Evolutionary conservation across 2,329 filamentous ascomycete species (phyloP).

Genomic region (Sporothrix mexicana): DNA sequence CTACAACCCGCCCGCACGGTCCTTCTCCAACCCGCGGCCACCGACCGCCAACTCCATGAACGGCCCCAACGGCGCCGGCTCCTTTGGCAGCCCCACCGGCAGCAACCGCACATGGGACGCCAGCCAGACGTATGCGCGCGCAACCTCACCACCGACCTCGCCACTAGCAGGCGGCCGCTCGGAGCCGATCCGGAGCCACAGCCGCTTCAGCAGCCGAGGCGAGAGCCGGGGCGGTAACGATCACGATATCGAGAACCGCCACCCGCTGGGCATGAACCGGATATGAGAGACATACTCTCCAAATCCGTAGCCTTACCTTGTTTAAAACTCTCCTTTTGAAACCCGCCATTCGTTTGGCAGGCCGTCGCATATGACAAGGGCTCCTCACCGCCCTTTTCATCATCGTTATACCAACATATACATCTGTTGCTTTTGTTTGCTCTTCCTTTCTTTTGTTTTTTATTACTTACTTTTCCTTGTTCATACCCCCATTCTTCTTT

Average conservation of each 20-base stretch:
- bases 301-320: not conserved
- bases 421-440: not conserved
- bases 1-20: constrained; percentile 61
- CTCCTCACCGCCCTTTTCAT: not conserved
- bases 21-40: constrained; percentile 62
- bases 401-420: not conserved
- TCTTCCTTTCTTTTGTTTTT: constrained; percentile 10
- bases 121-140: constrained; percentile 48
- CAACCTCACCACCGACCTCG: constrained; percentile 30
- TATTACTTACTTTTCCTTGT: not conserved
- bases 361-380: not conserved
- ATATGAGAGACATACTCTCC: constrained; percentile 45
- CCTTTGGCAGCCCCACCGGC: constrained; percentile 29
- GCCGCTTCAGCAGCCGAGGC: constrained; percentile 34
- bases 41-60: constrained; percentile 42
- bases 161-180: constrained; percentile 21
- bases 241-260: constrained; percentile 51
- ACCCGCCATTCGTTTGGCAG: not conserved
- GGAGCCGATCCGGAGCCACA: constrained; percentile 30
- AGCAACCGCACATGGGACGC: constrained; percentile 50
- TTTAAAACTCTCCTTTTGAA: not conserved
- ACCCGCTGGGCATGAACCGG: constrained; percentile 63
- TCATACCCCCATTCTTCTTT: constrained; percentile 26
- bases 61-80: not conserved
- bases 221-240: constrained; percentile 29